Evolutionary conservation across 331 rosid species (phyloP).

Genomic region (Malus hybrid): DNA sequence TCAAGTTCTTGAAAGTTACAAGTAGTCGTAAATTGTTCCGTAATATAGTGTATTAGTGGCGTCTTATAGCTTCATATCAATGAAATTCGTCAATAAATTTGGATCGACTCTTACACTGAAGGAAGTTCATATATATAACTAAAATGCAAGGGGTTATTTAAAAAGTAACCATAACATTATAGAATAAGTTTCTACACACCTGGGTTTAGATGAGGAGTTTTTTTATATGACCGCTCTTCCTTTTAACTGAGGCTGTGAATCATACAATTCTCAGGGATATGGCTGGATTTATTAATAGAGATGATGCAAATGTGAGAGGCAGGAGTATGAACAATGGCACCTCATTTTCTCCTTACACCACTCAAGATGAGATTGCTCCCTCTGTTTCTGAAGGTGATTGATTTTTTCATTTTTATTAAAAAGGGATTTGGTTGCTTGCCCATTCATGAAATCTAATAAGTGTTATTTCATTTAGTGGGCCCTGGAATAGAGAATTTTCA

Average conservation of each 20-base stretch:
- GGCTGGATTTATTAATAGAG: slow-evolving; percentile 21
- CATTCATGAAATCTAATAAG: slow-evolving; percentile 6
- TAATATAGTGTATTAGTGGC: neutral
- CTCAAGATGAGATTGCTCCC: slow-evolving; percentile 30
- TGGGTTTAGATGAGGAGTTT: neutral
- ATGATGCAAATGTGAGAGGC: slow-evolving; percentile 20
- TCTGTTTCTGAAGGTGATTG: slow-evolving; percentile 46
- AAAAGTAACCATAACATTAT: neutral
- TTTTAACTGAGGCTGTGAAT: slow-evolving; percentile 13
- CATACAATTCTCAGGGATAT: slow-evolving; percentile 33
- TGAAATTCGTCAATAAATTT: neutral
- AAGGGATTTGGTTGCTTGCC: neutral
- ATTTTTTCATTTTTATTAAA: neutral
- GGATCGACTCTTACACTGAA: neutral
- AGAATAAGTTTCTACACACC: neutral
- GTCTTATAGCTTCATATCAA: neutral
- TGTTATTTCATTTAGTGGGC: slow-evolving; percentile 39
- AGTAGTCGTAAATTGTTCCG: neutral
- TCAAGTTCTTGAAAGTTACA: neutral
- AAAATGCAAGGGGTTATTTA: neutral
- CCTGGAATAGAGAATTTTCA: slow-evolving; percentile 94
- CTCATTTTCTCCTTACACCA: slow-evolving; percentile 20
- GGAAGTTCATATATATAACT: neutral
- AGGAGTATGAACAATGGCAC: slow-evolving; percentile 19
- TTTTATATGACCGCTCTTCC: neutral